Evolutionary conservation across 768 basidiomycete species (phyloP).

Genomic region (Amanita polypyramis): DNA sequence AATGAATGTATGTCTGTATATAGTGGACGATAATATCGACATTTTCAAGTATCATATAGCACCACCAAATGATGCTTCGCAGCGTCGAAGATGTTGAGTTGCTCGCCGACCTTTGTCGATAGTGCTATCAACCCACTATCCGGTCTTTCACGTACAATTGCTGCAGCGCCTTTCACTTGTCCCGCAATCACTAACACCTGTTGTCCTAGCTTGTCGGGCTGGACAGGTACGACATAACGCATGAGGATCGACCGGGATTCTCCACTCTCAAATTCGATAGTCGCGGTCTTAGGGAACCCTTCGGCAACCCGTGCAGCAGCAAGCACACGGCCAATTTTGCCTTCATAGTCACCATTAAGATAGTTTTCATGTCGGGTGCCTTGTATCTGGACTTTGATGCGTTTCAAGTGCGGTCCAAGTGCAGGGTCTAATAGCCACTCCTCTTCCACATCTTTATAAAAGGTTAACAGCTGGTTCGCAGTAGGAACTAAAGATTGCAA

Average conservation of each 20-base stretch:
- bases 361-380: constrained; percentile 24
- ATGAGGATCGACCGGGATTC: constrained; percentile 19
- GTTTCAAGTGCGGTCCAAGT: constrained; percentile 18
- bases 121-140: constrained; percentile 24
- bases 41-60: constrained; percentile 14
- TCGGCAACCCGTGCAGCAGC: constrained; percentile 21
- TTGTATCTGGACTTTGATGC: constrained; percentile 29
- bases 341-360: constrained; percentile 27
- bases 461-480: constrained; percentile 4
- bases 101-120: constrained; percentile 22
- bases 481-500: neutral
- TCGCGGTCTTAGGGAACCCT: constrained; percentile 26
- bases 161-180: constrained; percentile 27
- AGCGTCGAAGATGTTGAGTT: constrained; percentile 25
- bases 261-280: constrained; percentile 19
- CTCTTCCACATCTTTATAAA: constrained; percentile 21
- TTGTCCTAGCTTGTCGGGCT: constrained; percentile 25
- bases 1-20: neutral
- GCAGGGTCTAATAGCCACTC: constrained; percentile 32
- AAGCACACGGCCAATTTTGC: constrained; percentile 18
- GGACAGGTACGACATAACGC: constrained; percentile 20
- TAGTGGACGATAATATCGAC: neutral
- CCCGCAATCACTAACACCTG: constrained; percentile 42
- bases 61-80: constrained; percentile 23
- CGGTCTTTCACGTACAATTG: constrained; percentile 31